Conservation (phyloP, 129 eudicot genomes). For the Helianthus annuus region HanXRQr2.0-SUNRISE NC_035449.2:83625845-83626344, state of each 20-base stretch:
- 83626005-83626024: slow-evolving; percentile 71
- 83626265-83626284: too few relatives aligned
- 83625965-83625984: neutral
- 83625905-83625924: slow-evolving; percentile 34
- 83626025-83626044: slow-evolving; percentile 1
- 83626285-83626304: too few relatives aligned
- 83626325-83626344: too few relatives aligned
- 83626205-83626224: slow-evolving; percentile 71
- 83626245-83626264: too few relatives aligned
- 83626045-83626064: neutral
- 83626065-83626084: slow-evolving; percentile 43
- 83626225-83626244: too few relatives aligned
- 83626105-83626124: slow-evolving; percentile 54
- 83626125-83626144: slow-evolving; percentile 54
- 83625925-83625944: neutral
- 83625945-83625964: too few relatives aligned
- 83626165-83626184: slow-evolving; percentile 64
- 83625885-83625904: too few relatives aligned
- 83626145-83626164: too few relatives aligned
- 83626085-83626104: slow-evolving; percentile 69
- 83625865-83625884: too few relatives aligned
- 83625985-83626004: slow-evolving; percentile 72
- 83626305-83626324: too few relatives aligned
- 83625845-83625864: too few relatives aligned
- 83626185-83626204: slow-evolving; percentile 65